Evolutionary conservation across 768 basidiomycete genomes (phyloP).

Genomic region (Kwoniella europaea): DNA sequence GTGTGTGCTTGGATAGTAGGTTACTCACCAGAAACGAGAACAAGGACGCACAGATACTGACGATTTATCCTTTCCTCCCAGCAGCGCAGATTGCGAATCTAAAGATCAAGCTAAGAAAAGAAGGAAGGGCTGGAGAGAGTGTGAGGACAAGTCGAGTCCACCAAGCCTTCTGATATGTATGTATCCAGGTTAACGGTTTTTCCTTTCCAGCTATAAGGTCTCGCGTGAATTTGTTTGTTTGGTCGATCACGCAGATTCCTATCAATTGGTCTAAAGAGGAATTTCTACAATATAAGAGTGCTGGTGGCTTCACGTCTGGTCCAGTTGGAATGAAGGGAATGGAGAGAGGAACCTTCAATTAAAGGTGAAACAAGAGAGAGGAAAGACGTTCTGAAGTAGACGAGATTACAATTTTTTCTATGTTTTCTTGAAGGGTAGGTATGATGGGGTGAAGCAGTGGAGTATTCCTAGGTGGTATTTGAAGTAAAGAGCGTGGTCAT

Average conservation of each 20-base stretch:
- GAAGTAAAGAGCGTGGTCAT: constrained; percentile 4
- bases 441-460: constrained; percentile 3
- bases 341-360: background rate
- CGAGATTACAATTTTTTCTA: constrained; percentile 18
- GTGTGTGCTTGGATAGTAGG: background rate
- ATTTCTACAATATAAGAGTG: background rate
- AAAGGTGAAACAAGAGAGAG: constrained; percentile 8
- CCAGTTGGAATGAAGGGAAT: constrained; percentile 1
- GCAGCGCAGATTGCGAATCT: background rate
- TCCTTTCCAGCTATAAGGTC: background rate
- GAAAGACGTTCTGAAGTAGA: background rate
- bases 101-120: background rate
- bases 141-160: background rate
- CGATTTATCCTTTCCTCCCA: background rate
- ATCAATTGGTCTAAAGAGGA: constrained; percentile 1
- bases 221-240: constrained; percentile 1
- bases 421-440: background rate
- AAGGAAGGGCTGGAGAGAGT: constrained; percentile 4
- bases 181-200: background rate
- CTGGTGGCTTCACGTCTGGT: constrained; percentile 17
- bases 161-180: constrained; percentile 10
- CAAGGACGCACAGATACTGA: background rate
- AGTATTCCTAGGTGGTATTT: background rate
- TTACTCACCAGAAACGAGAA: constrained; percentile 11
- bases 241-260: background rate